A percentile compares a stretch with the other conserved stretches of the same genome.
Conservation (phyloP, 2,329 filamentous ascomycete genomes). For the Sphaerulina musiva region DNA sequence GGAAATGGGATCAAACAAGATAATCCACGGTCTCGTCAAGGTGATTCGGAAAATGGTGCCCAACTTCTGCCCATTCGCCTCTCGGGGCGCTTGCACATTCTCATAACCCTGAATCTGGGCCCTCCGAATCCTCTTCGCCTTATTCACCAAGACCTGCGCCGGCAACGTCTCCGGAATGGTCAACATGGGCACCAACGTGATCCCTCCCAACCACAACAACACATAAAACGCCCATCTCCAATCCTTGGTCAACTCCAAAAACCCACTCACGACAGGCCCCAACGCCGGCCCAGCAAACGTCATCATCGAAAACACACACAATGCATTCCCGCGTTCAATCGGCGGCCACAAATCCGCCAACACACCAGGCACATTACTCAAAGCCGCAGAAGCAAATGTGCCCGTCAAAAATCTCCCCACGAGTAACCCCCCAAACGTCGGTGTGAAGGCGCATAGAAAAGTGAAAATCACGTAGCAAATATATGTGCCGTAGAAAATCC, state of each 20-base stretch:
- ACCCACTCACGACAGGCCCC: constrained; percentile 51
- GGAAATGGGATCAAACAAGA: constrained; percentile 50
- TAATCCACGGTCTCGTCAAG: constrained; percentile 49
- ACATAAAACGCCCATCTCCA: constrained; percentile 41
- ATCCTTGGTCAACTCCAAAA: constrained; percentile 48
- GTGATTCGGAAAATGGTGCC: constrained; percentile 45
- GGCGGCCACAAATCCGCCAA: constrained; percentile 41
- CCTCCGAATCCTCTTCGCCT: constrained; percentile 47
- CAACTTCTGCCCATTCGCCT: constrained; percentile 42
- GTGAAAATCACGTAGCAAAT: constrained; percentile 41
- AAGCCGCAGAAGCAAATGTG: constrained; percentile 45
- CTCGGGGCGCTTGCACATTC: constrained; percentile 45
- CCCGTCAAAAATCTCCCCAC: constrained; percentile 52
- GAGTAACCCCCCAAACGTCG: constrained; percentile 48
- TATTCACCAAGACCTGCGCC: constrained; percentile 46
- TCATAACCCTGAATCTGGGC: constrained; percentile 48
- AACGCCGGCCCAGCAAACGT: constrained; percentile 40
- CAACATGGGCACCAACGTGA: constrained; percentile 38
- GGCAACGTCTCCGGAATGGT: constrained; percentile 54
- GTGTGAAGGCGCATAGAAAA: constrained; percentile 51
- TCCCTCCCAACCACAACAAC: constrained; percentile 35
- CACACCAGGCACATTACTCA: constrained; percentile 43
- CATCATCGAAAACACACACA: constrained; percentile 49
- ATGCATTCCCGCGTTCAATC: constrained; percentile 43
- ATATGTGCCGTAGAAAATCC: constrained; percentile 44